Base-by-base conservation (phyloP, 2,329 filamentous ascomycete genomes). In the Coleophoma cylindrospora region DNA sequence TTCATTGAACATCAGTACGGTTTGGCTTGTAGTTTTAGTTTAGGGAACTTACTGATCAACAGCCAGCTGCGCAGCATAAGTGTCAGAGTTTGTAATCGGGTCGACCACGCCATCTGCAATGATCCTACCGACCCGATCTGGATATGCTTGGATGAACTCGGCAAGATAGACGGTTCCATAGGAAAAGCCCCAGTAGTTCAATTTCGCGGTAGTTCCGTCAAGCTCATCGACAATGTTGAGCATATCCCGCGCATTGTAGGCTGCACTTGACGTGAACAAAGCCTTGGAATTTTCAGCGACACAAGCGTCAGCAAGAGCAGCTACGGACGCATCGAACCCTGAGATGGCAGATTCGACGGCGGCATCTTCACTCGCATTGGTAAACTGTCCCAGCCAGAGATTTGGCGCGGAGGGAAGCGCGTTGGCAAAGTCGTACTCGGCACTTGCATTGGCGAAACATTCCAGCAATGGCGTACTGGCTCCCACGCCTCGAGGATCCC, bases 161-260 rank as follows among this genome's bases (percentile, higher is more conserved):
- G 67, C 68, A 1, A 69, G 68, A 12, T 71, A 61, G n/a, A 69
- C 57, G 1, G 68, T 71, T 4, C 71, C 71, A 50, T 79, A 79
- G 2, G 73, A 76, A 40, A 76, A 68, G 1, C 75, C 74, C 63
- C 73, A 70, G 55, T 76, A 77, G 34, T 49, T 49, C 15, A 53
- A 40, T 17, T 43, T 54, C 14, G 33, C 44, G 32, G 27, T 11
- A 10, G 34, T 40, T 14, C 45, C 45, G 38, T 47, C 45, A 11
- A 47, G 9, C 7, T 21, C 45, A 38, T 49, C 53, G 3, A 57
- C 47, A 33, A 57, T 57, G 8, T 53, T 45, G 27, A 49, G 49
- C 55, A 57, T 57, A 33, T 57, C 55, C 21, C 55, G 40, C 27
- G 51, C 53, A 15, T 55, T 49, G 48, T 55, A 55, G 34, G 50